These are phyloP conservation scores for Gossypium schwendimanii DNA, from an alignment of 441 rosid genomes.

Conservation along the genomic window DNA sequence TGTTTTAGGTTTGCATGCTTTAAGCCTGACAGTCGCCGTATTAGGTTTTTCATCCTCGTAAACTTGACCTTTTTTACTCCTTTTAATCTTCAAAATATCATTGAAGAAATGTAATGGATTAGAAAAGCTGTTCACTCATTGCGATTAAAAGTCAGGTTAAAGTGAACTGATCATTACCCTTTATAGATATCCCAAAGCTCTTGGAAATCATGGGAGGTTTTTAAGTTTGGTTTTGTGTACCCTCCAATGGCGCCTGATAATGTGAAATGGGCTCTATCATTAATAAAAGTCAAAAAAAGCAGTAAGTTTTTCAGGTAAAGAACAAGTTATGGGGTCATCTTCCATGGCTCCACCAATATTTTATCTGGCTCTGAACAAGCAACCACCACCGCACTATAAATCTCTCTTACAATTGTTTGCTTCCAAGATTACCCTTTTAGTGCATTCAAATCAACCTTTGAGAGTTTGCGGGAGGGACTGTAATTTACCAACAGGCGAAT, in stretches of 20 bases:
- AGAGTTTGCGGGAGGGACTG: background rate
- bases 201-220: background rate
- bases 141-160: background rate
- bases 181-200: background rate
- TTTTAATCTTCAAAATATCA: too few species aligned
- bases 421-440: constrained; percentile 21
- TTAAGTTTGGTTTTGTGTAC: background rate
- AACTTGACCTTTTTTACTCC: background rate
- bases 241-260: background rate
- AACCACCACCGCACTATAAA: constrained; percentile 17
- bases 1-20: background rate
- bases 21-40: background rate
- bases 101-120: background rate
- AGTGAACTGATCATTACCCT: background rate
- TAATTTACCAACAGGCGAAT: constrained; percentile 7
- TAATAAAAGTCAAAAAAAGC: background rate
- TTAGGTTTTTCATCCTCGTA: background rate
- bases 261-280: background rate
- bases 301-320: background rate
- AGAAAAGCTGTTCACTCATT: background rate
- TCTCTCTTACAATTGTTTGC: background rate
- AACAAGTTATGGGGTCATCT: constrained; percentile 11
- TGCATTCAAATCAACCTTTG: background rate
- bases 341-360: constrained; percentile 26
- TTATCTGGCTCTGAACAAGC: constrained; percentile 17